These are phyloP conservation scores for Paraconiothyrium brasiliense DNA, from an alignment of 2,329 filamentous ascomycete species.

Conservation along the genomic window DNA sequence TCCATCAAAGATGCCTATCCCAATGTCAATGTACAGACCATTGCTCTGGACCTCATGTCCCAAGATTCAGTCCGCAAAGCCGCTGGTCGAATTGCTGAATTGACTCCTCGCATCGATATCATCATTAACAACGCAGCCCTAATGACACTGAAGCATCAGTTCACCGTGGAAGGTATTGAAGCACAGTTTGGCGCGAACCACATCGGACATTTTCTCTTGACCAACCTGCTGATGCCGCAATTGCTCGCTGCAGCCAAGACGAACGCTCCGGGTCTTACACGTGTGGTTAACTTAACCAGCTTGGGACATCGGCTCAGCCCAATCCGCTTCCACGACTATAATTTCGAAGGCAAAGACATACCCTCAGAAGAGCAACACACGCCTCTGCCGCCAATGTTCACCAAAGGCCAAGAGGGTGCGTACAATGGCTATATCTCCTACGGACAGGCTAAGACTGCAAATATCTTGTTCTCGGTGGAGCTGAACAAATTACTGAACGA, in stretches of 20 bases:
- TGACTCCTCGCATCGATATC: constrained; percentile 51
- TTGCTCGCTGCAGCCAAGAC: constrained; percentile 47
- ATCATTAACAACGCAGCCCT: constrained; percentile 59
- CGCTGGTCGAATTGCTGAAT: constrained; percentile 38
- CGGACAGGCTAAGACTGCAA: constrained; percentile 44
- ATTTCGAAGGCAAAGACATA: constrained; percentile 46
- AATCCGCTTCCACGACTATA: constrained; percentile 56
- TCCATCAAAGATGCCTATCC: constrained; percentile 43
- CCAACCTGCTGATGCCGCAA: constrained; percentile 53
- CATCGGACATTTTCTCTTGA: constrained; percentile 59
- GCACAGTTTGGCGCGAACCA: constrained; percentile 60
- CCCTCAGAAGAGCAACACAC: constrained; percentile 36
- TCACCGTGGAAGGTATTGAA: constrained; percentile 58
- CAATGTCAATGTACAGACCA: constrained; percentile 32
- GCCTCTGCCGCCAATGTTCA: constrained; percentile 31
- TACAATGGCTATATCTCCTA: constrained; percentile 43
- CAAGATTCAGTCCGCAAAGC: constrained; percentile 49
- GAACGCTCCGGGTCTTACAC: constrained; percentile 34
- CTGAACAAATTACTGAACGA: constrained; percentile 29
- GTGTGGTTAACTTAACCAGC: constrained; percentile 44
- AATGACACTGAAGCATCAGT: constrained; percentile 37
- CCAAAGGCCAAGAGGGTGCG: constrained; percentile 23
- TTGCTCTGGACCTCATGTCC: constrained; percentile 51
- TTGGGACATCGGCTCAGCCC: constrained; percentile 40
- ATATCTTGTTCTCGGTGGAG: constrained; percentile 41